Base-by-base conservation (phyloP, 140 eudicot genomes). In the Cichorium intybus region DNA sequence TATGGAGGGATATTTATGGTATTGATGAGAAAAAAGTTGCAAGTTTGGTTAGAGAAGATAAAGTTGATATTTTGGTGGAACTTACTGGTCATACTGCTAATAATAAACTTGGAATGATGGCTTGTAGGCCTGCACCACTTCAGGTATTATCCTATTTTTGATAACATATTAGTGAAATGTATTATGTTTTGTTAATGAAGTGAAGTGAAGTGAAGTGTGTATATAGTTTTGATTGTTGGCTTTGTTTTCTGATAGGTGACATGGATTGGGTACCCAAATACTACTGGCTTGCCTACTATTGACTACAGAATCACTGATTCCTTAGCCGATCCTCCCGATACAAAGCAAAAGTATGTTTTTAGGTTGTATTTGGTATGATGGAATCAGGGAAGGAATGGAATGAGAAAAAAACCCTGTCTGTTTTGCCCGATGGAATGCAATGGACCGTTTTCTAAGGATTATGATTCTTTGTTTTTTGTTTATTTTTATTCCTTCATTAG, bases 71-170 rank as follows among this genome's bases (percentile, higher is more conserved):
- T 72, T 76, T 93, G 88, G 99, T 93, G 64, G 99, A 93, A 74
- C 90, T 93, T 60, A 93, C 98, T 65, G 98, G 98, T 53, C 98
- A 92, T 76, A 92, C 98, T 56, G 98, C 98, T 68, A 92, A 92
- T 62, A 92, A 92, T 79, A 92, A 92, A 79, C 64, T 92, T 72
- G 98, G 98, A 56, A 92, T 82, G 95, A 79, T 92, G 96, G 96
- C 98, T 77, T 92, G 98, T 72, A 84, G 89, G 15, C 96, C 98
- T 79, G 96, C 96, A 50, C 98, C 98, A 66, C 75, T 92, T 59
- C 96, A 92, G 98, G 98, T 86, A 76, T 62, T 60, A 22, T 37
- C 12, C 10, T 60, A 60, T 20, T 6, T 35, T 27, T 27, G 31
- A 5, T 31, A 31, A 31, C 37, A 31, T 31, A 26, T 61, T 21